Evolutionary conservation across 345 rosid species (phyloP).

Genomic region (Geranium brycei): DNA sequence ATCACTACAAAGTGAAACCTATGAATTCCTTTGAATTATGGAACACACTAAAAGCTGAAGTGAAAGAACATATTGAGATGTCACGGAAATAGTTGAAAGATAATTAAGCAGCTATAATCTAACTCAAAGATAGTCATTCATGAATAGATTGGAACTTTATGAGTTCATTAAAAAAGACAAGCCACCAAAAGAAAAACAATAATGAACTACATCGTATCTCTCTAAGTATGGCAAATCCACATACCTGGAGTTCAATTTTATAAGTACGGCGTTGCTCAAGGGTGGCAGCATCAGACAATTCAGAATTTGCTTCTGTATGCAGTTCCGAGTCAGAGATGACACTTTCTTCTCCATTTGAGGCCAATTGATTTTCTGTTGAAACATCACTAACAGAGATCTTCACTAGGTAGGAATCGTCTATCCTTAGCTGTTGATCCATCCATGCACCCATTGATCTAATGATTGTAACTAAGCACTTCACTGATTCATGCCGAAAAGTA

Average conservation of each 20-base stretch:
- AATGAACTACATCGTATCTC: not conserved
- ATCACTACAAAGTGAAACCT: conserved; percentile 16
- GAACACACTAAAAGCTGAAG: not conserved
- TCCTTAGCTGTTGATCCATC: conserved; percentile 79
- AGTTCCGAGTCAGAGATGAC: conserved; percentile 43
- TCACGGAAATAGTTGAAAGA: not conserved
- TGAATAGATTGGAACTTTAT: no score
- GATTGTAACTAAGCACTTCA: conserved; percentile 80
- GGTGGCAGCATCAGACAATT: conserved; percentile 67
- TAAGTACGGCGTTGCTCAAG: conserved; percentile 85
- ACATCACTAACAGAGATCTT: conserved; percentile 46
- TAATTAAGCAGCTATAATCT: not conserved
- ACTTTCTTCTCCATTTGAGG: conserved; percentile 50
- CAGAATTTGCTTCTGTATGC: conserved; percentile 49
- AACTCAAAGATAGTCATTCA: no score
- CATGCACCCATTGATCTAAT: conserved; percentile 79
- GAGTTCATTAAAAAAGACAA: no score
- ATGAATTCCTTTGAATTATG: conserved; percentile 2
- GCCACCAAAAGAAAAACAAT: conserved; percentile 1
- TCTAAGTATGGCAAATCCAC: not conserved
- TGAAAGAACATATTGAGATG: not conserved
- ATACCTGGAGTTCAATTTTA: conserved; percentile 89
- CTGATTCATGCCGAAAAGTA: conserved; percentile 85
- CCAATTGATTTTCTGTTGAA: conserved; percentile 26
- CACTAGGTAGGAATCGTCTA: conserved; percentile 42